These are phyloP conservation scores for Phaeosphaeriaceae sp. DNA, from an alignment of 2,329 filamentous ascomycete species.

Conservation along the genomic window DNA sequence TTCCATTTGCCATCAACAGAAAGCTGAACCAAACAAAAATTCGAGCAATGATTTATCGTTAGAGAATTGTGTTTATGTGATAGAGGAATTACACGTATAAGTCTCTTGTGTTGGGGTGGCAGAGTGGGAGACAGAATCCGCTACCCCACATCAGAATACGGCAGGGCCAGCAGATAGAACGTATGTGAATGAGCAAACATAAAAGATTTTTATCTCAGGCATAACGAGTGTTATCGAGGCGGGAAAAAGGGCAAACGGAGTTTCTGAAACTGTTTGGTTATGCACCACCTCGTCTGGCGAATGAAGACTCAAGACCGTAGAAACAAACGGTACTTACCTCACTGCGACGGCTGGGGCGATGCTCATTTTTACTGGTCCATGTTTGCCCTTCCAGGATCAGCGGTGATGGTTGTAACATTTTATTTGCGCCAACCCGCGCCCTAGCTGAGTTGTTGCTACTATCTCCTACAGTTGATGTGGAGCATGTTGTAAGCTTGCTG, in stretches of 20 bases:
- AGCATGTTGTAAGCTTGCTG: conserved; percentile 30
- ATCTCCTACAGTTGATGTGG: conserved; percentile 22
- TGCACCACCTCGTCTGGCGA: conserved; percentile 22
- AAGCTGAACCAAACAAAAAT: not conserved
- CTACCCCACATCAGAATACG: not conserved
- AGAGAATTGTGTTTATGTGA: too few relatives aligned
- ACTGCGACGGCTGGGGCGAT: conserved; percentile 23
- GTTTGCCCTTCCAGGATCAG: conserved; percentile 28
- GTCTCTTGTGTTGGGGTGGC: too few relatives aligned
- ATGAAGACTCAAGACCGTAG: conserved; percentile 19
- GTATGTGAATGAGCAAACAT: not conserved
- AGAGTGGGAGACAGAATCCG: not conserved
- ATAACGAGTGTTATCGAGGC: conserved; percentile 18
- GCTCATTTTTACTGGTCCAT: conserved; percentile 13
- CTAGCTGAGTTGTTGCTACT: conserved; percentile 27
- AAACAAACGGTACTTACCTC: conserved; percentile 42
- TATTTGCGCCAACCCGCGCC: conserved; percentile 22
- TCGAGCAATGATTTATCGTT: too few relatives aligned
- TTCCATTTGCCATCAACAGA: not conserved
- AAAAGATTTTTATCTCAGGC: conserved; percentile 24
- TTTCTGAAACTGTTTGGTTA: conserved; percentile 38
- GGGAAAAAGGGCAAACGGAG: conserved; percentile 14
- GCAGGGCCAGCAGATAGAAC: not conserved
- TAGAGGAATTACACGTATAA: too few relatives aligned
- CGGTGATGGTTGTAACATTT: conserved; percentile 29